Conservation (phyloP, 2,329 filamentous ascomycete genomes). For the Lachnellula willkommii region DNA sequence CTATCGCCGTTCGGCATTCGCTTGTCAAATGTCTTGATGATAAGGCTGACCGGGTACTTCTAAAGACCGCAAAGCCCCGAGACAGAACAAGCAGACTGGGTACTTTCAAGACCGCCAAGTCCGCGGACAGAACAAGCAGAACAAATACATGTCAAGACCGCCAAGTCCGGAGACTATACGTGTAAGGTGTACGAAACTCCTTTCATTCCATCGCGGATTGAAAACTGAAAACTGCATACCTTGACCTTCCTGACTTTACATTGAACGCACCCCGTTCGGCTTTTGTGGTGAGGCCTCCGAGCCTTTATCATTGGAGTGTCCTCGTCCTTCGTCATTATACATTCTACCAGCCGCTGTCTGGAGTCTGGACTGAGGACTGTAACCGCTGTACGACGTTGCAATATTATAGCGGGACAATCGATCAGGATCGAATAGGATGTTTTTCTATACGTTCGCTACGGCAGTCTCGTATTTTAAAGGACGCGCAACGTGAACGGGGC, state of each 20-base stretch:
- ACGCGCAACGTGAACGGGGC: too few relatives aligned
- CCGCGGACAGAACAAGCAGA: too few relatives aligned
- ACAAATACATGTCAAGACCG: too few relatives aligned
- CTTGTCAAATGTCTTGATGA: too few relatives aligned
- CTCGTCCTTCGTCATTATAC: conserved; percentile 12
- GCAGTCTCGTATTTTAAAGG: neutral
- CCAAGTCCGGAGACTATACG: too few relatives aligned
- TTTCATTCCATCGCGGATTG: neutral
- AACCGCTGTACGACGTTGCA: neutral
- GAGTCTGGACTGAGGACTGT: neutral
- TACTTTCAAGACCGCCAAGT: too few relatives aligned
- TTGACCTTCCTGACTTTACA: conserved; percentile 34
- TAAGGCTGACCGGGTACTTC: too few relatives aligned
- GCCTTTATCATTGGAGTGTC: conserved; percentile 14
- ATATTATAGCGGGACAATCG: too few relatives aligned
- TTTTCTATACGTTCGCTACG: neutral
- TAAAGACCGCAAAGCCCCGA: too few relatives aligned
- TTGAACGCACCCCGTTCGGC: conserved; percentile 31
- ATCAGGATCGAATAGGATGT: neutral
- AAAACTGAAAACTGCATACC: conserved; percentile 19
- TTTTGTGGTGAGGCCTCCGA: conserved; percentile 33
- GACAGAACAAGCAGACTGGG: too few relatives aligned
- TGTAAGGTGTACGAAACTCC: neutral
- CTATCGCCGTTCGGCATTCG: too few relatives aligned
- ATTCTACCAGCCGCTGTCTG: neutral